phyloP scores from a whole-genome alignment of 768 basidiomycete species.

The Tephrocybe sp. region DNA sequence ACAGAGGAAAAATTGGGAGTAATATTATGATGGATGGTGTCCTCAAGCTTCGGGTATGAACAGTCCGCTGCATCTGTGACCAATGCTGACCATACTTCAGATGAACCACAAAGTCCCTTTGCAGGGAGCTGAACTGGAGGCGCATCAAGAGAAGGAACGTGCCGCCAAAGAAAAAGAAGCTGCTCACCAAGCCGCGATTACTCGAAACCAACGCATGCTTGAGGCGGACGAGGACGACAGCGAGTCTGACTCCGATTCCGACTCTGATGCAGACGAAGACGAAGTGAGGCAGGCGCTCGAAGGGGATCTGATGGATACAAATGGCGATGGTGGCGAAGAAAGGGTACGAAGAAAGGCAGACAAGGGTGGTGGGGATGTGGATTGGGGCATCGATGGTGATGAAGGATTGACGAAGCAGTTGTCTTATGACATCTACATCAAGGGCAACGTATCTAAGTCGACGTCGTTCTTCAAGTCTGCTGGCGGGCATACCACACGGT shows the following conservation, averaged over 20 bases:
- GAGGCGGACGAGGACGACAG: slow-evolving; percentile 93
- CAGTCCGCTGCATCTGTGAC: background rate
- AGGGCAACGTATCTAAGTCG: slow-evolving; percentile 89
- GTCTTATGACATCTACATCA: slow-evolving; percentile 95
- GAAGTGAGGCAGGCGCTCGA: slow-evolving; percentile 57
- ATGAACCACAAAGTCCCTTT: slow-evolving; percentile 90
- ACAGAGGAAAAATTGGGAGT: slow-evolving; percentile 84
- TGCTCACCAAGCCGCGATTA: slow-evolving; percentile 81
- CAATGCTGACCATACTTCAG: slow-evolving; percentile 34
- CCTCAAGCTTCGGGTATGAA: slow-evolving; percentile 62
- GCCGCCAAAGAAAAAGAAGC: slow-evolving; percentile 79
- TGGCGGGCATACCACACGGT: slow-evolving; percentile 72
- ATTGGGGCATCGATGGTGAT: slow-evolving; percentile 76
- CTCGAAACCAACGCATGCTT: slow-evolving; percentile 81
- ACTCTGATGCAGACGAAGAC: slow-evolving; percentile 64
- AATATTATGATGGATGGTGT: slow-evolving; percentile 80
- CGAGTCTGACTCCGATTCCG: slow-evolving; percentile 74
- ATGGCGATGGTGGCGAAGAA: slow-evolving; percentile 30
- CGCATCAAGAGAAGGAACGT: slow-evolving; percentile 73
- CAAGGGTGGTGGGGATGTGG: slow-evolving; percentile 51
- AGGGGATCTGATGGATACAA: slow-evolving; percentile 47
- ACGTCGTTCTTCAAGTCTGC: slow-evolving; percentile 86
- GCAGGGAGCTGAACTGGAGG: slow-evolving; percentile 85
- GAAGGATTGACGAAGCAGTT: slow-evolving; percentile 74
- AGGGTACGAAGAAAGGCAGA: slow-evolving; percentile 37